Evolutionary conservation across 306 rosid genomes (phyloP), one percentile per base, ranked within the genome.

Genomic region (Medicago ruthenica): DNA sequence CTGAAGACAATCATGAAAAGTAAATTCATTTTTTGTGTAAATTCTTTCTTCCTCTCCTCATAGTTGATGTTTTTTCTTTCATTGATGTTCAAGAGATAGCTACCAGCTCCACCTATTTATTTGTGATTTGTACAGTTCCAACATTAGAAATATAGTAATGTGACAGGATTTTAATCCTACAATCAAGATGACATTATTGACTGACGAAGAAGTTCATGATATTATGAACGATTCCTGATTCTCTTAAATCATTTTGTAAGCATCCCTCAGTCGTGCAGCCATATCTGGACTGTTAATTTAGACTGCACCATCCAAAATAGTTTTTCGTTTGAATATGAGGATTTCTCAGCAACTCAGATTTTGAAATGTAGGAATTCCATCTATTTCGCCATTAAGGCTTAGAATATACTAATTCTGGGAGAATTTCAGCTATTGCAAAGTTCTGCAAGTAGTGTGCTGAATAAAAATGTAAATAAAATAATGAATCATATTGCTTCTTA

Each of bases 1-100:
- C 89, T 12, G 84, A 80, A 55, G 88, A 87, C 75, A 70, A 51
- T 71, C 88, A 83, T 75, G 94, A 83, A 75, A 88, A 87, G 78
- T 89, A 77, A 87, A 88, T 16, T 50, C 47, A 15, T 42, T 57
- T 66, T 65, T 39, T 81, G 37, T 89, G 98, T 93, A 93, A 86
- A 93, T 91, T 87, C 92, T 86, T 84, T 76, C 67, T 83, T 78
- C 57, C 27, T 82, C 78, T 27, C 50, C 54, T 76, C 58, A 72
- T 40, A 20, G 45, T 81, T 76, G 31, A 31, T 31, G 74, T 78
- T 78, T 15, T 68, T 21, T 37, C 2, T 11, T 6, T 62, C 20
- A 45, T 59, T 64, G 48, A 72, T 9, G 81, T 76, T 74, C 63
- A 76, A 60, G 75, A 64, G 62, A 72, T 75, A 76, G 76, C 54